Percentiles rank a stretch among this genome's conserved stretches.
Conservation (phyloP, 2,329 filamentous ascomycete species). For the Orbilia oligospora region DNA sequence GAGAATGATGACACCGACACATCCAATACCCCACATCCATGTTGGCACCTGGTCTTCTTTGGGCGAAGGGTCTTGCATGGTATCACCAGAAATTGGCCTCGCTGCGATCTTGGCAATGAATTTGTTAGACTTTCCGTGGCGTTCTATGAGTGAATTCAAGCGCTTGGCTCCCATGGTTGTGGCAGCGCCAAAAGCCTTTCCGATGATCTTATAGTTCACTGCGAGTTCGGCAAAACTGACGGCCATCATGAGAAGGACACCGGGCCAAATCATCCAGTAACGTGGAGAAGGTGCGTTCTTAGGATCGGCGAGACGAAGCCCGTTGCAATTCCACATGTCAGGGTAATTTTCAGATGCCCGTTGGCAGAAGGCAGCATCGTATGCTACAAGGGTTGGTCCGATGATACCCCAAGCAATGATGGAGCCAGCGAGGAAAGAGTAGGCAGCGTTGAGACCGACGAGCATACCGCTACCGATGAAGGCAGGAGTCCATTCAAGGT, state of each 20-base stretch:
- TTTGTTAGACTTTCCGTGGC: slow-evolving; percentile 68
- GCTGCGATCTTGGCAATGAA: slow-evolving; percentile 69
- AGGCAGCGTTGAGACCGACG: slow-evolving; percentile 73
- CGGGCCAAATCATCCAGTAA: slow-evolving; percentile 72
- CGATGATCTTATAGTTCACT: slow-evolving; percentile 69
- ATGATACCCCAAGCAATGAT: slow-evolving; percentile 73
- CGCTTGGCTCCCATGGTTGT: slow-evolving; percentile 69
- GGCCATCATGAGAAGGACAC: slow-evolving; percentile 71
- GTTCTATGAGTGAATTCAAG: slow-evolving; percentile 67
- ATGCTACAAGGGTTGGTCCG: slow-evolving; percentile 65
- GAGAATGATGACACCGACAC: slow-evolving; percentile 71
- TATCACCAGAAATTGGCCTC: slow-evolving; percentile 58
- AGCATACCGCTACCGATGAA: slow-evolving; percentile 75
- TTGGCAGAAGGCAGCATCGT: slow-evolving; percentile 60
- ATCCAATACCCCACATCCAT: slow-evolving; percentile 73
- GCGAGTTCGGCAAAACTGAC: slow-evolving; percentile 70
- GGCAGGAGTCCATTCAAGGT: slow-evolving; percentile 74
- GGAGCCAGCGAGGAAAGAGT: slow-evolving; percentile 74
- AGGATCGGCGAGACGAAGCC: slow-evolving; percentile 67
- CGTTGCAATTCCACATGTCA: slow-evolving; percentile 67
- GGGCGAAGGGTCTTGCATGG: slow-evolving; percentile 62
- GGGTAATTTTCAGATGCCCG: slow-evolving; percentile 45
- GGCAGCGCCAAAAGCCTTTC: slow-evolving; percentile 69
- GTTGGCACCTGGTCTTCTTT: slow-evolving; percentile 63
- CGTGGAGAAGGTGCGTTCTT: slow-evolving; percentile 69